These are phyloP conservation scores for Leccinum boreale DNA, from an alignment of 768 basidiomycete genomes.

Conservation along the genomic window DNA sequence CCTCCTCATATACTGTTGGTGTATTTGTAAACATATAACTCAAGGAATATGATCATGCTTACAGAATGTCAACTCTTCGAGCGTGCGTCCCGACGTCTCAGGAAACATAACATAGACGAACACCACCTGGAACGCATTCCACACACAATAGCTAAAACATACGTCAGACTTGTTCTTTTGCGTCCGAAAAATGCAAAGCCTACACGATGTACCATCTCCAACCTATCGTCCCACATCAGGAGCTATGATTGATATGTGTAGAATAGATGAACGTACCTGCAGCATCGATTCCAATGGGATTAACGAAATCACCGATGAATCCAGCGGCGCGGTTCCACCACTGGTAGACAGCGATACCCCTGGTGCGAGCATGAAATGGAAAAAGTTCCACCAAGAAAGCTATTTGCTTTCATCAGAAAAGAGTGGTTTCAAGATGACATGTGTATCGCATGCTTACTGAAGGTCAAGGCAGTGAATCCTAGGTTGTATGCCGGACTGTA, in stretches of 20 bases:
- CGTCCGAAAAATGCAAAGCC: background rate
- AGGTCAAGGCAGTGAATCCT: conserved; percentile 5
- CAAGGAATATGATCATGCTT: background rate
- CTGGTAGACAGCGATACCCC: conserved; percentile 51
- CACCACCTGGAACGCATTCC: background rate
- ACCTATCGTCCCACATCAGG: background rate
- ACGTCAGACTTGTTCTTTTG: background rate
- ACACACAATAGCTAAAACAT: background rate
- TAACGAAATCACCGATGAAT: conserved; percentile 2
- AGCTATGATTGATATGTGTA: background rate
- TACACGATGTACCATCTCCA: background rate
- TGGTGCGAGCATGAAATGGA: conserved; percentile 56
- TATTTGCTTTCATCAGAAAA: conserved; percentile 17
- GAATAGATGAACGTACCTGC: background rate
- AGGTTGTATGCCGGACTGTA: background rate
- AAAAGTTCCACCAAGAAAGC: conserved; percentile 64
- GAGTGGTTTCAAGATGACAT: no score
- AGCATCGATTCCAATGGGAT: conserved; percentile 8
- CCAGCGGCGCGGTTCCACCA: conserved; percentile 44
- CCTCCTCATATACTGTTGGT: background rate
- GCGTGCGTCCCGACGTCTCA: background rate
- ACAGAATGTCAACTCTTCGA: background rate
- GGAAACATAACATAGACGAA: background rate
- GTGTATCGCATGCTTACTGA: background rate
- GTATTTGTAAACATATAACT: background rate